Evolutionary conservation across 2,329 filamentous ascomycete species (phyloP).

Genomic region (Colletotrichum destructivum): DNA sequence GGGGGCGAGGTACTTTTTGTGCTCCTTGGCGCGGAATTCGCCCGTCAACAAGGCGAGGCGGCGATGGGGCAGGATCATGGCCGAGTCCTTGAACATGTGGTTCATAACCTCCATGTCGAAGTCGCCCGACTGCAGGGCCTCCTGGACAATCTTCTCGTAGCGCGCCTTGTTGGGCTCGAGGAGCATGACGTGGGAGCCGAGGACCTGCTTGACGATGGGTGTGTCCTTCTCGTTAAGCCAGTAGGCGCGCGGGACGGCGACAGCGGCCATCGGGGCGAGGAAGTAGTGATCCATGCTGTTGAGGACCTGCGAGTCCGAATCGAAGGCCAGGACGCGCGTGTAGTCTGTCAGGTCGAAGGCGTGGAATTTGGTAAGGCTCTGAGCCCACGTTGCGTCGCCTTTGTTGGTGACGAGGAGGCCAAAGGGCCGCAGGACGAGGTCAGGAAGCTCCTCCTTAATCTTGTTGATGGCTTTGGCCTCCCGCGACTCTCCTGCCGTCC

Average conservation of each 20-base stretch:
- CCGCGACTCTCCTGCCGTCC: conserved; percentile 22
- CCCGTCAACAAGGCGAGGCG: conserved; percentile 73
- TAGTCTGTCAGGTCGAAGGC: conserved; percentile 79
- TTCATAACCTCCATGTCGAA: conserved; percentile 81
- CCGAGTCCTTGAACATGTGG: conserved; percentile 69
- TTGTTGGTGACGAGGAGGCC: conserved; percentile 32
- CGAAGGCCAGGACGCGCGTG: conserved; percentile 60
- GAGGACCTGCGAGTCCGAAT: conserved; percentile 76
- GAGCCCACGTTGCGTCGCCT: conserved; percentile 68
- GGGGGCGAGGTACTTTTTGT: conserved; percentile 62
- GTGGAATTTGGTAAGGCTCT: conserved; percentile 77
- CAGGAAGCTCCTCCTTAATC: conserved; percentile 14
- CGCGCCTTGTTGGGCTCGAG: conserved; percentile 60
- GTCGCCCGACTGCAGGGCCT: conserved; percentile 53
- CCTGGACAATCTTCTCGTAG: conserved; percentile 56
- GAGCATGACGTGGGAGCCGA: conserved; percentile 68
- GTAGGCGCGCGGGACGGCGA: conserved; percentile 81
- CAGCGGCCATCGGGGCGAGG: conserved; percentile 70
- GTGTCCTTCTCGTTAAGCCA: conserved; percentile 73
- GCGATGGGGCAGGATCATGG: conserved; percentile 75
- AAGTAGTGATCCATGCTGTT: conserved; percentile 80
- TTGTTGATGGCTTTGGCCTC: conserved; percentile 27
- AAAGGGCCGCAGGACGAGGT: conserved; percentile 30
- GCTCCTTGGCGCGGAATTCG: conserved; percentile 71
- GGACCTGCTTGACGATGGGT: conserved; percentile 55